Evolutionary conservation across 148 eudicot species (phyloP).

Genomic region (Persicaria maculosa): DNA sequence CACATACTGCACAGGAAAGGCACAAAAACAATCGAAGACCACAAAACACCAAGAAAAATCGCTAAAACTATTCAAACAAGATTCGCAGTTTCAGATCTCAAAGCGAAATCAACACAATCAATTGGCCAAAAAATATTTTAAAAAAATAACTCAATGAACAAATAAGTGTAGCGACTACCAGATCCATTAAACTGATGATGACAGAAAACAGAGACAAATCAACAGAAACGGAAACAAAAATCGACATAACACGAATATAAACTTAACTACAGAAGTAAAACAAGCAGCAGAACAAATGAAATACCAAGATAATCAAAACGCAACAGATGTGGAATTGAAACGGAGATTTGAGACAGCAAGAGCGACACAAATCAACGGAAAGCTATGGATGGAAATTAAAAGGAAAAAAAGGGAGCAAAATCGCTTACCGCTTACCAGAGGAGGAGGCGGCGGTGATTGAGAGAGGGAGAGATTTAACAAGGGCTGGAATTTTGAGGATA

Average conservation of each 20-base stretch:
- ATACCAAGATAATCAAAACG: neutral
- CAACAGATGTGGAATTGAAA: neutral
- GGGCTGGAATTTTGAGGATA: no score
- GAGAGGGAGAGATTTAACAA: no score
- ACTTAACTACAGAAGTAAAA: no score
- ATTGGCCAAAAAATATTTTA: neutral
- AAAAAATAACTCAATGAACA: neutral
- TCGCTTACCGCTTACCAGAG: neutral
- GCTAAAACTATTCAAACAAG: neutral
- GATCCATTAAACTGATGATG: neutral
- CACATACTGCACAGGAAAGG: neutral
- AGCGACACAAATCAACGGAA: neutral
- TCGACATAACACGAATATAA: neutral
- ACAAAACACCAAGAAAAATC: neutral
- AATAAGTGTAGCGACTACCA: neutral
- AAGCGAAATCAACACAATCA: neutral
- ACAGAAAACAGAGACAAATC: neutral
- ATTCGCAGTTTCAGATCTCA: neutral
- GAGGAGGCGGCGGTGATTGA: constrained; percentile 9
- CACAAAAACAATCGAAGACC: neutral
- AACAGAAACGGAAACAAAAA: neutral
- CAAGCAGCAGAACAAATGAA: no score
- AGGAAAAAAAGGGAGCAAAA: neutral
- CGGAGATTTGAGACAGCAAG: neutral
- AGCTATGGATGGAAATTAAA: neutral